Evolutionary conservation across 2,329 filamentous ascomycete genomes (phyloP).

Genomic region (Byssoonygena ceratinophila): DNA sequence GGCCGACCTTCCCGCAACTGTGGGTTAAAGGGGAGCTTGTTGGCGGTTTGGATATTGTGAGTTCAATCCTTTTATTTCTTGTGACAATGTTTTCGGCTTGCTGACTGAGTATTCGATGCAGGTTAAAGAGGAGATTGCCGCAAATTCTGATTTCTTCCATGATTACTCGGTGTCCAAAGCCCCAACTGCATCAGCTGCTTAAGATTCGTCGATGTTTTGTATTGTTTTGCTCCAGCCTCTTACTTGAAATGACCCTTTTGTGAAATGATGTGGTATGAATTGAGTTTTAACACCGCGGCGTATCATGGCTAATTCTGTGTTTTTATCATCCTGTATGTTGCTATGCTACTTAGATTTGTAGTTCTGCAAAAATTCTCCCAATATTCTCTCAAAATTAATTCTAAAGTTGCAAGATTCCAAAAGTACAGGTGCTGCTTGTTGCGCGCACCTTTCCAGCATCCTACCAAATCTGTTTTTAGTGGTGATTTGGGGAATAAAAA

Average conservation of each 20-base stretch:
- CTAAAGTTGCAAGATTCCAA: no score
- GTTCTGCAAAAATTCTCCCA: no score
- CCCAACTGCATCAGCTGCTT: slow-evolving; percentile 16
- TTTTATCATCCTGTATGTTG: neutral
- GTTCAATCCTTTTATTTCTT: slow-evolving; percentile 29
- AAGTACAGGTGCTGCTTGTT: no score
- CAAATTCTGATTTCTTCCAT: slow-evolving; percentile 70
- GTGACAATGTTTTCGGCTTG: neutral
- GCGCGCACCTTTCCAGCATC: no score
- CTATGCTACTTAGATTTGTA: neutral
- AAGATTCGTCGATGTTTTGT: neutral
- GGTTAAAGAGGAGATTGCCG: slow-evolving; percentile 89
- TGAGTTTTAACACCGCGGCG: neutral
- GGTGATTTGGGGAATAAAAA: no score
- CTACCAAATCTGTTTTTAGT: no score
- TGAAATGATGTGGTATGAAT: neutral
- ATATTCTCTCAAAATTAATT: no score
- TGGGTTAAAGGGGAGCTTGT: slow-evolving; percentile 87
- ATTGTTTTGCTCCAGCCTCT: neutral
- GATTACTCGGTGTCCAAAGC: slow-evolving; percentile 49
- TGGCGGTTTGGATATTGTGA: slow-evolving; percentile 89
- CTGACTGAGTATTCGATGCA: slow-evolving; percentile 29
- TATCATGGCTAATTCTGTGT: neutral
- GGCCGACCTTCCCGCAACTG: slow-evolving; percentile 94
- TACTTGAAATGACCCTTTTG: neutral